A percentile compares a stretch with the other conserved stretches of the same genome.
These are phyloP conservation scores for Schrenkiella parvula DNA, from an alignment of 345 rosid genomes.

Conservation along the genomic window DNA sequence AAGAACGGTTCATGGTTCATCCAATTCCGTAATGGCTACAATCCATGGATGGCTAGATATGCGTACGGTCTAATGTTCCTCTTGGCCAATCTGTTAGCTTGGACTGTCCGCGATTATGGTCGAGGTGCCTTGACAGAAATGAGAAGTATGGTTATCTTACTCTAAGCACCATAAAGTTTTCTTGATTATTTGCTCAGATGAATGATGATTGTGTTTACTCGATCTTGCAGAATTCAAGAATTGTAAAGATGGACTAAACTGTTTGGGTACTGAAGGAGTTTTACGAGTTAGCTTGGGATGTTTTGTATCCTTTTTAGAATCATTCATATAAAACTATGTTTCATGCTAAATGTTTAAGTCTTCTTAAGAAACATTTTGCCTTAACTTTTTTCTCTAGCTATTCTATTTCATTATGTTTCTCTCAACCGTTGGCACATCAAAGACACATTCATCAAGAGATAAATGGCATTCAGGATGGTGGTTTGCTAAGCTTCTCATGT, in stretches of 20 bases:
- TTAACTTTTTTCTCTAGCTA: slow-evolving; percentile 34
- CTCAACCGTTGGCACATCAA: slow-evolving; percentile 59
- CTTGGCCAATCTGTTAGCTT: slow-evolving; percentile 66
- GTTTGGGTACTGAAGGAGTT: slow-evolving; percentile 90
- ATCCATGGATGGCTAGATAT: slow-evolving; percentile 98
- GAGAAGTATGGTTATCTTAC: slow-evolving; percentile 43
- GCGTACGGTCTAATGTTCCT: slow-evolving; percentile 76
- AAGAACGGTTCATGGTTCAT: slow-evolving; percentile 64
- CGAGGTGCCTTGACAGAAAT: slow-evolving; percentile 55
- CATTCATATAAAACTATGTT: neutral
- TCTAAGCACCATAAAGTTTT: neutral
- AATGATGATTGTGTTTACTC: slow-evolving; percentile 10
- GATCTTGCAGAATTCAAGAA: slow-evolving; percentile 55
- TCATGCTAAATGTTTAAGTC: neutral
- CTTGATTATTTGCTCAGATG: neutral
- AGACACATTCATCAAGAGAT: slow-evolving; percentile 53
- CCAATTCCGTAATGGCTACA: slow-evolving; percentile 69
- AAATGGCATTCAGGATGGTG: slow-evolving; percentile 98
- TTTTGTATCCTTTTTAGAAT: slow-evolving; percentile 62
- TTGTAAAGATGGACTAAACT: slow-evolving; percentile 61
- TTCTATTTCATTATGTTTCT: slow-evolving; percentile 75
- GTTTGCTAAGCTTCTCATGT: slow-evolving; percentile 55
- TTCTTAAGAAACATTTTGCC: slow-evolving; percentile 19
- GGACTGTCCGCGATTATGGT: slow-evolving; percentile 86
- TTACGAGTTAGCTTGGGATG: slow-evolving; percentile 94